Conservation (phyloP, 2,329 filamentous ascomycete genomes). For the Calonectria hongkongensis region DNA sequence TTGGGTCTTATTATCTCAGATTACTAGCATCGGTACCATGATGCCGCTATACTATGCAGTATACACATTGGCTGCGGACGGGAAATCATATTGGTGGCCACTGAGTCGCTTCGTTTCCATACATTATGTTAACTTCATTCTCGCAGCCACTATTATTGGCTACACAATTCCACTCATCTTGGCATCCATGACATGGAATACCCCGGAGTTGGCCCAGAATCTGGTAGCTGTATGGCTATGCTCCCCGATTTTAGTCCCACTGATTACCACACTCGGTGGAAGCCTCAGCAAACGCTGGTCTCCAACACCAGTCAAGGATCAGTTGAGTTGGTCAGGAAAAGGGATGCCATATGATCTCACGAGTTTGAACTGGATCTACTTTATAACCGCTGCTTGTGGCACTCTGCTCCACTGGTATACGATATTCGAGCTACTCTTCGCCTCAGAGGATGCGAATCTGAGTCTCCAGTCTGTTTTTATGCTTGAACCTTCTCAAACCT, state of each 20-base stretch:
- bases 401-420: not conserved
- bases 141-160: not conserved
- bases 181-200: not conserved
- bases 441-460: not conserved
- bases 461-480: not conserved
- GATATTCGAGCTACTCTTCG: not conserved
- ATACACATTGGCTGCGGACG: slow-evolving; percentile 24
- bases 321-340: not conserved
- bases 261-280: not conserved
- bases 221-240: not conserved
- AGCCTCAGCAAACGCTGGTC: not conserved
- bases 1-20: slow-evolving; percentile 11
- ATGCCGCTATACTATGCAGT: slow-evolving; percentile 24
- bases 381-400: not conserved
- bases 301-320: not conserved
- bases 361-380: not conserved
- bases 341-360: not conserved
- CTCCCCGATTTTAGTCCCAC: not conserved
- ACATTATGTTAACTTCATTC: not conserved
- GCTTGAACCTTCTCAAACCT: no score
- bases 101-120: slow-evolving; percentile 7
- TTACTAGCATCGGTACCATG: not conserved
- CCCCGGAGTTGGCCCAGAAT: not conserved
- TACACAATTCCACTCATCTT: not conserved
- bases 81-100: slow-evolving; percentile 29